These are phyloP conservation scores for Carex cristatella DNA, from an alignment of 176 grass and related monocot species.

Conservation along the genomic window DNA sequence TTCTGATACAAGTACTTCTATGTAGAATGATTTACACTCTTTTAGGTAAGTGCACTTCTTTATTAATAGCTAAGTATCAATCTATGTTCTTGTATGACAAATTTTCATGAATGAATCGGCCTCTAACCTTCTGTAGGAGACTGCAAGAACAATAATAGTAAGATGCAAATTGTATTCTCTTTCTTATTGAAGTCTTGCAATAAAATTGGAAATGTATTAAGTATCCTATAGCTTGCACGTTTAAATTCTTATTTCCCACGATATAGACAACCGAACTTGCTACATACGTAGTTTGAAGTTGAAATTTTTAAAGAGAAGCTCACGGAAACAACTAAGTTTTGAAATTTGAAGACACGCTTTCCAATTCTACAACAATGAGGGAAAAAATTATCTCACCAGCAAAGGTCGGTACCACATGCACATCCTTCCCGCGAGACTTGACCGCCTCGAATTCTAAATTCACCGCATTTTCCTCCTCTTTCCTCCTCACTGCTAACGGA, in stretches of 20 bases:
- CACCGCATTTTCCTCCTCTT: conserved; percentile 34
- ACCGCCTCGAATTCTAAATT: conserved; percentile 63
- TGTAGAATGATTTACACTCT: neutral
- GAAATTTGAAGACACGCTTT: neutral
- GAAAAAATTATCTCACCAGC: conserved; percentile 46
- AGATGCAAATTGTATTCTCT: neutral
- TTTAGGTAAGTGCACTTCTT: neutral
- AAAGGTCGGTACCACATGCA: conserved; percentile 87
- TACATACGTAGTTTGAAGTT: neutral
- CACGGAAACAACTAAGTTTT: neutral
- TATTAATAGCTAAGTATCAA: neutral
- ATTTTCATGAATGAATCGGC: neutral
- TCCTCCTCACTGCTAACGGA: conserved; percentile 2
- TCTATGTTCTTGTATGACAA: neutral
- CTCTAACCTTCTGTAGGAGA: neutral
- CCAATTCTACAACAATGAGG: neutral
- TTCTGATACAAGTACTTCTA: neutral
- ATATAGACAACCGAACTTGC: neutral
- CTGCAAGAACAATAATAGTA: neutral
- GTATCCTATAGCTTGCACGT: neutral
- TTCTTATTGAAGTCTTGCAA: neutral
- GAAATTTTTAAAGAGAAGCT: neutral
- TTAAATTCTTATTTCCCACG: neutral
- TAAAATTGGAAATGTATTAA: conserved; percentile 3
- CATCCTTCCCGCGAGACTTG: conserved; percentile 65